Percentiles rank a stretch among this genome's conserved stretches.
Evolutionary conservation across 1,284 basidiomycete genomes (phyloP).

Genomic region (Austropuccinia psidii): DNA sequence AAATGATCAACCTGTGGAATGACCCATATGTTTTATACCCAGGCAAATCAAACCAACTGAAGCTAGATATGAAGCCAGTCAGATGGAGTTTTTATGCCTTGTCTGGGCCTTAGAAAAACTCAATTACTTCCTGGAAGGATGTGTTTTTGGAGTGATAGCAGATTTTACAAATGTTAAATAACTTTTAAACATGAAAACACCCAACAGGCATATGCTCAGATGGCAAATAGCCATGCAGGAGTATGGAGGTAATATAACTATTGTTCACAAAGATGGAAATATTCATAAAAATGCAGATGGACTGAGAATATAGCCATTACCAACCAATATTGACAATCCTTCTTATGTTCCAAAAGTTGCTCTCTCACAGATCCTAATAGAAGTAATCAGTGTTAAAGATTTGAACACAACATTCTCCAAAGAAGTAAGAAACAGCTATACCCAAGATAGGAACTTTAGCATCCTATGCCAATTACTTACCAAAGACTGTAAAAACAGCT

Average conservation of each 20-base stretch:
- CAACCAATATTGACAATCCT: background rate
- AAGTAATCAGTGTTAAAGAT: too few species aligned
- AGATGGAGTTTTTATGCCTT: background rate
- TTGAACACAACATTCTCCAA: too few species aligned
- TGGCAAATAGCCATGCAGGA: background rate
- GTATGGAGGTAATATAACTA: background rate
- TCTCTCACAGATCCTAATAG: too few species aligned
- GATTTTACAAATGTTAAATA: background rate
- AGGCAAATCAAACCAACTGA: conserved; percentile 1
- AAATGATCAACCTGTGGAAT: background rate
- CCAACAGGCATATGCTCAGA: background rate
- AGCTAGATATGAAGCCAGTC: background rate
- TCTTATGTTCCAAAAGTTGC: background rate
- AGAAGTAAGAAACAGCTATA: too few species aligned
- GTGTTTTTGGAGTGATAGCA: too few species aligned
- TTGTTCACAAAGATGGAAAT: background rate
- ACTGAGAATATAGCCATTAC: background rate
- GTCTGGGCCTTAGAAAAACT: conserved; percentile 26
- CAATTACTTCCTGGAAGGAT: background rate
- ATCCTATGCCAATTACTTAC: too few species aligned
- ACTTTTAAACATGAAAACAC: background rate
- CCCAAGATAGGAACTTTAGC: too few species aligned
- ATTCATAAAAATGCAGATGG: conserved; percentile 18
- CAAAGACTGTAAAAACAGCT: too few species aligned
- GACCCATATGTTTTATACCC: background rate